Evolutionary conservation across 2,329 filamentous ascomycete species (phyloP), one percentile per base, ranked within the genome.

Genomic region (Neonectria sp.): DNA sequence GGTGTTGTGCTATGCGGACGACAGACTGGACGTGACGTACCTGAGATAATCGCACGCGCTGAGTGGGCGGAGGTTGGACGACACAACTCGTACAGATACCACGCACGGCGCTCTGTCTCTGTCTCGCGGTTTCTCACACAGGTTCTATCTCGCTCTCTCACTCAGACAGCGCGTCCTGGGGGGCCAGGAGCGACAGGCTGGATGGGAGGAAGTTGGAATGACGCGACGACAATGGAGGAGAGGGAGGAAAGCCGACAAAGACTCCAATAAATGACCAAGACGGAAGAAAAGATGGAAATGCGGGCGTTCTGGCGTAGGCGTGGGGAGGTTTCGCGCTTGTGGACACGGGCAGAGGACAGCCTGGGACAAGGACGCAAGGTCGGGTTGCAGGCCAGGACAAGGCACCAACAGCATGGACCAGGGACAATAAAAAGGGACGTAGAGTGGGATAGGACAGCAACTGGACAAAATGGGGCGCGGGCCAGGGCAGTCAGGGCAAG

Each of bases 111-210:
- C 5, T 53, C 21, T 53, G 31, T 6, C 31, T 60, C 13, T 48
- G 55, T 48, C 57, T 48, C 37, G 48, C 48, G 15, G 17, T 51
- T 59, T 58, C 51, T 64, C 52, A n/a, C 49, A 31, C 60, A 48
- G 51, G 45, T 45, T 62, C 52, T 63, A 43, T 58, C 60, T 61
- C 59, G n/a, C 61, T 69, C 72, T 72, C 73, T 75, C 72, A 60
- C 72, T 62, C 73, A 68, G 49, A 48, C 74, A 76, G 73, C 74
- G 71, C 74, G 71, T 65, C 74, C 74, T 75, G 72, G 74, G 57
- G 48, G 66, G 63, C 74, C 74, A 76, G 71, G 69, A 74, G 70
- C 73, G 72, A 69, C 74, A 75, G 53, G 68, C 74, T 74, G 73
- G 60, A 65, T 57, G 59, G 65, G 73, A 73, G 68, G 68, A 69